These are phyloP conservation scores for Trichoderma aggressivum DNA, from an alignment of 2,329 filamentous ascomycete species.

Conservation along the genomic window DNA sequence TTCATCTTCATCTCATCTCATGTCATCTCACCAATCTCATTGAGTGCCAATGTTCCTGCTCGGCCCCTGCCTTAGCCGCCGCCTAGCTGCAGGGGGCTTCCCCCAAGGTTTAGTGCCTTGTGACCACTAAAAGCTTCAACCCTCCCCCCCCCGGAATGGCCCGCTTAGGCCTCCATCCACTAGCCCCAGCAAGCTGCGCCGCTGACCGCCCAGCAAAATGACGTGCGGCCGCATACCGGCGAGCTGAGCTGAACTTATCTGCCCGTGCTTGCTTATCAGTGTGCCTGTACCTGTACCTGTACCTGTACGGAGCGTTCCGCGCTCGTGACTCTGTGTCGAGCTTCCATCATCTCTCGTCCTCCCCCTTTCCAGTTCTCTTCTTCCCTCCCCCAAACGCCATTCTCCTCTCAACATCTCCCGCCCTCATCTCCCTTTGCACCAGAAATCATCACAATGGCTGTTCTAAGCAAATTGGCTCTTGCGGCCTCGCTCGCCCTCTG, in stretches of 20 bases:
- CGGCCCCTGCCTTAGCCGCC: slow-evolving; percentile 14
- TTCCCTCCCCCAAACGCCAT: not conserved
- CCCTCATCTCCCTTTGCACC: not conserved
- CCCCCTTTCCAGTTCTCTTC: not conserved
- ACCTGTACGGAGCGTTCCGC: not conserved
- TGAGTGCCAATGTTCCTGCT: not conserved
- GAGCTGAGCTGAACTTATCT: not conserved
- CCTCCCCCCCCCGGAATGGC: not conserved
- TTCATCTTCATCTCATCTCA: not conserved
- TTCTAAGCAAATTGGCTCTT: slow-evolving; percentile 20
- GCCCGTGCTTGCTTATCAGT: slow-evolving; percentile 3
- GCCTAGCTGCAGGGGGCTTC: slow-evolving; percentile 1
- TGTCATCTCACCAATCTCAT: not conserved
- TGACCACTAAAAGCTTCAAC: slow-evolving; percentile 1
- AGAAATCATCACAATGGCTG: slow-evolving; percentile 13
- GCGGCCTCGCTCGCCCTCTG: slow-evolving; percentile 27
- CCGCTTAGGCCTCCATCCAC: not conserved
- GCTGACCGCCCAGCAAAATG: slow-evolving; percentile 8
- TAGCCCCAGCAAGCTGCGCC: not conserved
- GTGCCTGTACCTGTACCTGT: too few relatives aligned
- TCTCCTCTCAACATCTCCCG: not conserved
- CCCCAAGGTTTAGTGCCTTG: not conserved
- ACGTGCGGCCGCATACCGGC: slow-evolving; percentile 1
- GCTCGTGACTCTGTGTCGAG: not conserved
- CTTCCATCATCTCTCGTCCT: not conserved